phyloP scores from a whole-genome alignment of 1,284 basidiomycete genomes.

The Trichosporon asahii region DNA sequence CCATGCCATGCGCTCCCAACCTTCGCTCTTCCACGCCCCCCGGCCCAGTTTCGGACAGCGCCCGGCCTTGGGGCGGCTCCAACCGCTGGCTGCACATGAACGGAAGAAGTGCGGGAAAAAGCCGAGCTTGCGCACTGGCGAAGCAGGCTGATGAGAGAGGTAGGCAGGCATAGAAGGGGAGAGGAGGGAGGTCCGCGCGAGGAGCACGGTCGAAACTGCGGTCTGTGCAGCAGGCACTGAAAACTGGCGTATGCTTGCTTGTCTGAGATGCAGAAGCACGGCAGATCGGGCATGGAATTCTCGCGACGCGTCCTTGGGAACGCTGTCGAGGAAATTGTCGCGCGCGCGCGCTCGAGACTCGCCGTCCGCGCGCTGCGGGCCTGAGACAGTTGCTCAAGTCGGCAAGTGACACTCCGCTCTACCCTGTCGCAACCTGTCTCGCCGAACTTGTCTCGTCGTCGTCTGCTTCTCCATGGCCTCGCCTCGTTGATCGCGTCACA shows the following conservation, averaged over 20 bases:
- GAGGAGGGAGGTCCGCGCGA: neutral
- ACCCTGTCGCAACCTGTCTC: neutral
- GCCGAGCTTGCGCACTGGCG: neutral
- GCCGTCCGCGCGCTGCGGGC: neutral
- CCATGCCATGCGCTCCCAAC: neutral
- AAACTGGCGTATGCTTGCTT: neutral
- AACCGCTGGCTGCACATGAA: neutral
- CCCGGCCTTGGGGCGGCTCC: neutral
- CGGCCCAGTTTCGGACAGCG: neutral
- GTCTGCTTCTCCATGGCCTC: neutral
- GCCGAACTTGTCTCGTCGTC: neutral
- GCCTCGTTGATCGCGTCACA: neutral
- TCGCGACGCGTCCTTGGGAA: neutral
- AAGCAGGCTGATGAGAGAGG: neutral
- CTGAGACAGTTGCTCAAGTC: neutral
- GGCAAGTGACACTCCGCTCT: neutral
- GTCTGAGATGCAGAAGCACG: conserved; percentile 4
- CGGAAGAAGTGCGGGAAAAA: neutral
- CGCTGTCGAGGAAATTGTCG: neutral
- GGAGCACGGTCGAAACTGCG: neutral
- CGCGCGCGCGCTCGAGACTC: neutral
- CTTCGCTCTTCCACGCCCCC: neutral
- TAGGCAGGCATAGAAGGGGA: no score
- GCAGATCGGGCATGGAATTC: neutral
- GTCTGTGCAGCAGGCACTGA: conserved; percentile 4